Evolutionary conservation across 305 asterid species (phyloP), one percentile per base, ranked within the genome.

Genomic region (Galium porrigens): DNA sequence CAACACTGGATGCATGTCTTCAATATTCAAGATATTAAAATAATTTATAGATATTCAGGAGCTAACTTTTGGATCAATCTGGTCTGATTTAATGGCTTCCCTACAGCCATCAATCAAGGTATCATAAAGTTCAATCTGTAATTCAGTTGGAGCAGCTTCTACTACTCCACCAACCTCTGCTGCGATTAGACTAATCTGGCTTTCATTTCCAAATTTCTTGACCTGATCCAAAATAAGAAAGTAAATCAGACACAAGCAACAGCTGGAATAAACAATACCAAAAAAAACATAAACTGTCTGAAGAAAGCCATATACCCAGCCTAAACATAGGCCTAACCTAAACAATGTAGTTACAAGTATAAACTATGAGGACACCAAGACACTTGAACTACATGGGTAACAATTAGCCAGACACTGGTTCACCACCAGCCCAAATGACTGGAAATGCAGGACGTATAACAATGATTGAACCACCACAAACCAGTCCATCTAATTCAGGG

Each of bases 81-180:
- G 76, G 73, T 85, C 95, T 69, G 85, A 95, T 78, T 84, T 82
- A 64, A 79, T 79, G 37, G 96, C 95, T 76, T 94, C 97, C 73
- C 80, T 86, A 72, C 99, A 90, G 58, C 99, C 99, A 79, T 90
- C 96, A 72, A 90, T 76, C 72, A 94, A 75, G 53, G 95, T 87
- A 78, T 88, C 96, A 83, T 82, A 90, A 64, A 94, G 96, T 80
- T 94, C 99, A 73, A 94, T 77, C 81, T 94, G 97, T 61, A 94
- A 88, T 33, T 88, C 99, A 64, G 80, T 72, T 74, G 99, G 83
- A 74, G 99, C 96, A 66, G 95, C 88, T 75, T 94, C 96, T 67
- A 94, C 89, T n/a, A 77, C 76, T 69, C 99, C 99, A 72, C 99
- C 96, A 69, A 88, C 99, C 77, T 94, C 99, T 71, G 86, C 81